Evolutionary conservation across 345 rosid species (phyloP).

Genomic region (Clausena lansium): DNA sequence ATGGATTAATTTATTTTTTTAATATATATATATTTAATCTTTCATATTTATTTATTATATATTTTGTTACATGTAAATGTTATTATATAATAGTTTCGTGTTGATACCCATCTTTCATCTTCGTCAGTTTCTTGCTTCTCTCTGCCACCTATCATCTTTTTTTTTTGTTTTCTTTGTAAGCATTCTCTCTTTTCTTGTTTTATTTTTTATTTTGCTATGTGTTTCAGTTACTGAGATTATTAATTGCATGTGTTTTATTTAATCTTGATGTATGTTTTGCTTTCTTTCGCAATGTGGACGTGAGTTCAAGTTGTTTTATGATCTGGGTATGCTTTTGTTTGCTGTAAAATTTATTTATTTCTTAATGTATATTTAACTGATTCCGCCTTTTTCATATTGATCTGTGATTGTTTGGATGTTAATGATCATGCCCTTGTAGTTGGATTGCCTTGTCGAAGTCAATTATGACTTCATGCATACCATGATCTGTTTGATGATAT

Average conservation of each 20-base stretch:
- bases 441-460: conserved; percentile 18
- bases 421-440: conserved; percentile 19
- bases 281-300: conserved; percentile 21
- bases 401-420: conserved; percentile 9
- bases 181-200: conserved; percentile 1
- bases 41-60: not conserved
- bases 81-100: conserved; percentile 18
- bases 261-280: not conserved
- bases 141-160: conserved; percentile 18
- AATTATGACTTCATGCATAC: conserved; percentile 17
- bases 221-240: not conserved
- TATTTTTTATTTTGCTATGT: not conserved
- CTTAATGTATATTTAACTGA: conserved; percentile 18
- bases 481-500: conserved; percentile 4
- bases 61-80: conserved; percentile 1
- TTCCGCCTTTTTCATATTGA: conserved; percentile 10
- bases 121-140: conserved; percentile 32
- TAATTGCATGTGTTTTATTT: conserved; percentile 20
- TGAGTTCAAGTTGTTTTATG: conserved; percentile 25
- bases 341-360: conserved; percentile 22
- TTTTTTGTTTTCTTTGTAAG: conserved; percentile 28
- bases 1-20: conserved; percentile 1
- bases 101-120: conserved; percentile 31
- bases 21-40: not conserved
- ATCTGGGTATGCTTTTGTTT: conserved; percentile 32